A percentile compares a stretch with the other conserved stretches of the same genome.
Conservation (phyloP, 176 grass and related monocot genomes). For the Phoenix dactylifera region DNA sequence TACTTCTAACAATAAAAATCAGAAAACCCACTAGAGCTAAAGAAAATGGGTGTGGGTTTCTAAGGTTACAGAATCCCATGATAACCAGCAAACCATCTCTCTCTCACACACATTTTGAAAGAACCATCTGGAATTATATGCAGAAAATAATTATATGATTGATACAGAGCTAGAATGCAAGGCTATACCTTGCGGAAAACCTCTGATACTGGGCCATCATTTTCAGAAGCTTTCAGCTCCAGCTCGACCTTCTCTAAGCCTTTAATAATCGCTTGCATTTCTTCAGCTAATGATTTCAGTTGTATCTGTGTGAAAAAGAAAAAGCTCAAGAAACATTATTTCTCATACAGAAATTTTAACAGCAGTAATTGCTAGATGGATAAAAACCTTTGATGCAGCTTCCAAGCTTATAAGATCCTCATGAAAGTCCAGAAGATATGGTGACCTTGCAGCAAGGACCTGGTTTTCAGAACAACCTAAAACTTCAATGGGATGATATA, state of each 20-base stretch:
- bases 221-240: conserved; percentile 89
- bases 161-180: neutral
- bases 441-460: conserved; percentile 75
- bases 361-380: conserved; percentile 15
- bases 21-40: too few relatives aligned
- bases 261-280: conserved; percentile 98
- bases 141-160: neutral
- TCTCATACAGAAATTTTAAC: conserved; percentile 16
- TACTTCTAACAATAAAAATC: too few relatives aligned
- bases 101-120: too few relatives aligned
- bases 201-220: conserved; percentile 89
- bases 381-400: conserved; percentile 86
- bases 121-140: neutral
- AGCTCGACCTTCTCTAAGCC: conserved; percentile 79
- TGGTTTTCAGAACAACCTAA: conserved; percentile 10
- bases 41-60: too few relatives aligned
- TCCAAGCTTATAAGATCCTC: conserved; percentile 77
- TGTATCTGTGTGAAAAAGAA: conserved; percentile 59
- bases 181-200: conserved; percentile 58
- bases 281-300: conserved; percentile 93
- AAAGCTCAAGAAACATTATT: conserved; percentile 14
- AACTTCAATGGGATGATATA: neutral
- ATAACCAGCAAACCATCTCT: too few relatives aligned
- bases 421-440: conserved; percentile 79
- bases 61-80: too few relatives aligned